Evolutionary conservation across 148 eudicot genomes (phyloP).

Genomic region (Cornus controversa): DNA sequence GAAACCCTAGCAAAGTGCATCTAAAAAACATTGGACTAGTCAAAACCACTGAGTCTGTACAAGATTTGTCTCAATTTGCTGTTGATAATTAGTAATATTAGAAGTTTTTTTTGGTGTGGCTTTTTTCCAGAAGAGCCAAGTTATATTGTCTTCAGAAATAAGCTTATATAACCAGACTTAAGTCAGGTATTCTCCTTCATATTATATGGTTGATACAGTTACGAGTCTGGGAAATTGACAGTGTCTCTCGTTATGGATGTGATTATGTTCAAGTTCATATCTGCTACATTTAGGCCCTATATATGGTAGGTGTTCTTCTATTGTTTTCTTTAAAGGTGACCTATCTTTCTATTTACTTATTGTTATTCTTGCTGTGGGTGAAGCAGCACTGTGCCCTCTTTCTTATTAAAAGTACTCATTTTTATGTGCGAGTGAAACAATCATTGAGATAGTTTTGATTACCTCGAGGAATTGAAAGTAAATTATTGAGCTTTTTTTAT

Average conservation of each 20-base stretch:
- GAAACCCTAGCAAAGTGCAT: no score
- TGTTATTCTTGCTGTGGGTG: background rate
- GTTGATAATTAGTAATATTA: no score
- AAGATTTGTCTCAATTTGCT: no score
- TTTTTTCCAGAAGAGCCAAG: background rate
- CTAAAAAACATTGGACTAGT: no score
- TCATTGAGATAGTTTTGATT: no score
- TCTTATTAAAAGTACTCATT: background rate
- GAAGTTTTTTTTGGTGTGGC: background rate
- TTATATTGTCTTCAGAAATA: background rate
- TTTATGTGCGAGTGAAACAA: no score
- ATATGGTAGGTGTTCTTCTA: background rate
- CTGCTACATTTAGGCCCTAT: background rate
- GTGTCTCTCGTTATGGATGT: constrained; percentile 13
- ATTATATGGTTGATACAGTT: constrained; percentile 34
- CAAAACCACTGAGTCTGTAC: no score
- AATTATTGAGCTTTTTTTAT: background rate
- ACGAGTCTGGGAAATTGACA: constrained; percentile 38
- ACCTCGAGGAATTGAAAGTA: no score
- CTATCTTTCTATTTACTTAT: no score
- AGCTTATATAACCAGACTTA: constrained; percentile 21
- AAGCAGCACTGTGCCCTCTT: background rate
- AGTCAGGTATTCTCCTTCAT: constrained; percentile 38
- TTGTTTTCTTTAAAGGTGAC: background rate
- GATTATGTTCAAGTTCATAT: background rate